These are phyloP conservation scores for Apiospora phragmitis DNA, from an alignment of 2,329 filamentous ascomycete species.

Conservation along the genomic window DNA sequence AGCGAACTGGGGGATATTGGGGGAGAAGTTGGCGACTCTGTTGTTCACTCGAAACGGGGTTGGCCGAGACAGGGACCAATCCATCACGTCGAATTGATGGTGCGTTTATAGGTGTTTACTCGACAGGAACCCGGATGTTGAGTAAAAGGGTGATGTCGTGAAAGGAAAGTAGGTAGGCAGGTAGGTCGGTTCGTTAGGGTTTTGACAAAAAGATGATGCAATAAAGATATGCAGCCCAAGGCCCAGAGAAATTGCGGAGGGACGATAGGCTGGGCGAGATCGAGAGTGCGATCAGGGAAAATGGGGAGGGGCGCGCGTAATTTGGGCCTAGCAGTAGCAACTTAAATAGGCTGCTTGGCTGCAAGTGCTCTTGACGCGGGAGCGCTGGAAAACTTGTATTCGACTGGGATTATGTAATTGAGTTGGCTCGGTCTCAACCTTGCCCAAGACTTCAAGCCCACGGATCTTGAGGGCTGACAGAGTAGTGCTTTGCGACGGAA, in stretches of 20 bases:
- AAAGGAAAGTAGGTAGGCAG: not conserved
- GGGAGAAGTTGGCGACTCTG: conserved; percentile 18
- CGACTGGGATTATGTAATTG: not conserved
- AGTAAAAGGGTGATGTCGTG: not conserved
- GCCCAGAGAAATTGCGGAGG: not conserved
- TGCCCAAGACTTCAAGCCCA: not conserved
- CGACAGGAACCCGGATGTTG: not conserved
- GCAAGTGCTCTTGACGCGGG: not conserved
- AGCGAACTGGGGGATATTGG: conserved; percentile 39
- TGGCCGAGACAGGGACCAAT: conserved; percentile 37
- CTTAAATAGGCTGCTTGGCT: not conserved
- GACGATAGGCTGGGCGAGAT: not conserved
- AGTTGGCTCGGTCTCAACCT: not conserved
- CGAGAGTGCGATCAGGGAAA: not conserved
- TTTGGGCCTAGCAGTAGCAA: not conserved
- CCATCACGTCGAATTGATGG: conserved; percentile 22
- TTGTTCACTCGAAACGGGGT: conserved; percentile 44
- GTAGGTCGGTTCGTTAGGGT: not conserved
- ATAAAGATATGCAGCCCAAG: not conserved
- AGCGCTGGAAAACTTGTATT: not conserved
- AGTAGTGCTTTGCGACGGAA: not conserved
- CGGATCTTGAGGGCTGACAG: not conserved
- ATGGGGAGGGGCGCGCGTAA: not conserved
- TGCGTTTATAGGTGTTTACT: not conserved
- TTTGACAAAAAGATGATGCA: not conserved